Conservation (phyloP, 306 rosid species). For the Abrus precatorius region DNA sequence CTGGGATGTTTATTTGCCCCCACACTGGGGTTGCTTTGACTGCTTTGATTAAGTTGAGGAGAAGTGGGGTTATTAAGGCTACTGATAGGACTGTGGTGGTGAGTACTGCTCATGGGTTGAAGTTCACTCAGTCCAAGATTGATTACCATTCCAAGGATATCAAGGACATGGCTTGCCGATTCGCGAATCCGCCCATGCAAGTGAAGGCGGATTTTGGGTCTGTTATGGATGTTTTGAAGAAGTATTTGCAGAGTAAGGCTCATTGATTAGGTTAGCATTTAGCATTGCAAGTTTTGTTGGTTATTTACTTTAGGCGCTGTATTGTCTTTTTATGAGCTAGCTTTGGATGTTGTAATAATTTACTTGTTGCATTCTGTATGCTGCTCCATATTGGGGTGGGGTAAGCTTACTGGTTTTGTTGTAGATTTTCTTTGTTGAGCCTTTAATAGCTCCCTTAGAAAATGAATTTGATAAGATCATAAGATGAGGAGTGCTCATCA, state of each 20-base stretch:
- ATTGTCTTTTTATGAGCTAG: constrained; percentile 42
- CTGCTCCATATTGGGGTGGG: constrained; percentile 43
- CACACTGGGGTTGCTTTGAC: constrained; percentile 95
- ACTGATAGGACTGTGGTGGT: constrained; percentile 86
- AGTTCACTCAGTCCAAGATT: constrained; percentile 83
- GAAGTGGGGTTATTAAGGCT: constrained; percentile 69
- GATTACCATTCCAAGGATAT: constrained; percentile 83
- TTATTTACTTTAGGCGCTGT: constrained; percentile 38
- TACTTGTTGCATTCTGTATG: constrained; percentile 47
- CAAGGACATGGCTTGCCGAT: constrained; percentile 79
- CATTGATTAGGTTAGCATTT: constrained; percentile 51
- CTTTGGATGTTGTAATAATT: constrained; percentile 37
- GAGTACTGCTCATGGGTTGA: constrained; percentile 92
- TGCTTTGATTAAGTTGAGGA: constrained; percentile 79
- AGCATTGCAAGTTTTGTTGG: constrained; percentile 43
- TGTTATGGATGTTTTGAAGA: constrained; percentile 91
- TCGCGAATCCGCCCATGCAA: constrained; percentile 77
- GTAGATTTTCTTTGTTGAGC: constrained; percentile 52
- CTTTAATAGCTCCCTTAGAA: constrained; percentile 31
- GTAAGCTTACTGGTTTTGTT: constrained; percentile 46
- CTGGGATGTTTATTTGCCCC: constrained; percentile 93
- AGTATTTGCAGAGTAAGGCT: constrained; percentile 78
- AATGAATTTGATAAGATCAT: constrained; percentile 37
- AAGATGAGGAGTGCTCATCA: constrained; percentile 32
- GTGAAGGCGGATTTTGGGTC: constrained; percentile 89